Percentiles rank a stretch among this genome's conserved stretches.
phyloP scores from a whole-genome alignment of 2,329 filamentous ascomycete species.

The Onygenales sp. region DNA sequence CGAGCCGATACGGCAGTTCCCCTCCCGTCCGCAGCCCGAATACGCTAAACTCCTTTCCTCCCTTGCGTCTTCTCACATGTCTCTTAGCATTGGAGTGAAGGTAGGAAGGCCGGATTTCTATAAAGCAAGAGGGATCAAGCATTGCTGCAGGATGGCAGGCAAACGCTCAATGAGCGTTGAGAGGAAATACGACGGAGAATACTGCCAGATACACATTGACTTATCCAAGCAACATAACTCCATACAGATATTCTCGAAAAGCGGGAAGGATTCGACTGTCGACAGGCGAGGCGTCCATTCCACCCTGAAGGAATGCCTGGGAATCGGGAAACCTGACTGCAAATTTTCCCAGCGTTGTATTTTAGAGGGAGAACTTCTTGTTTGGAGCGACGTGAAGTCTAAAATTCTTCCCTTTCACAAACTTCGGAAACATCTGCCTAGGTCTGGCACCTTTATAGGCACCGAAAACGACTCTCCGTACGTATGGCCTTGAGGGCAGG shows the following conservation, averaged over 20 bases:
- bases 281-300: slow-evolving; percentile 57
- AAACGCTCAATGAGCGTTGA: slow-evolving; percentile 61
- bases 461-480: slow-evolving; percentile 60
- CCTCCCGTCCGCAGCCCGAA: slow-evolving; percentile 24
- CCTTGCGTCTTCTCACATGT: slow-evolving; percentile 35
- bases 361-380: slow-evolving; percentile 72
- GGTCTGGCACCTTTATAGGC: slow-evolving; percentile 62
- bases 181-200: slow-evolving; percentile 79
- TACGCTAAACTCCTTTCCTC: slow-evolving; percentile 20
- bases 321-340: slow-evolving; percentile 50
- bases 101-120: slow-evolving; percentile 55
- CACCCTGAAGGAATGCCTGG: slow-evolving; percentile 55
- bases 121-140: slow-evolving; percentile 61
- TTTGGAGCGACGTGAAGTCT: slow-evolving; percentile 59
- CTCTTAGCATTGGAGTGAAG: slow-evolving; percentile 51
- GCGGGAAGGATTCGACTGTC: slow-evolving; percentile 74
- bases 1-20: slow-evolving; percentile 26
- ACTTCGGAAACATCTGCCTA: slow-evolving; percentile 67
- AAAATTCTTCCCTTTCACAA: slow-evolving; percentile 69
- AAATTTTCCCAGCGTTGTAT: slow-evolving; percentile 59
- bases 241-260: slow-evolving; percentile 84
- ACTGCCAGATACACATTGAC: slow-evolving; percentile 80
- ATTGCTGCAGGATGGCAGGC: slow-evolving; percentile 58
- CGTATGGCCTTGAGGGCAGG: slow-evolving; percentile 15
- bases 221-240: slow-evolving; percentile 43